Conservation (phyloP, 2,329 filamentous ascomycete genomes). For the Rhynchosporium agropyri region DNA sequence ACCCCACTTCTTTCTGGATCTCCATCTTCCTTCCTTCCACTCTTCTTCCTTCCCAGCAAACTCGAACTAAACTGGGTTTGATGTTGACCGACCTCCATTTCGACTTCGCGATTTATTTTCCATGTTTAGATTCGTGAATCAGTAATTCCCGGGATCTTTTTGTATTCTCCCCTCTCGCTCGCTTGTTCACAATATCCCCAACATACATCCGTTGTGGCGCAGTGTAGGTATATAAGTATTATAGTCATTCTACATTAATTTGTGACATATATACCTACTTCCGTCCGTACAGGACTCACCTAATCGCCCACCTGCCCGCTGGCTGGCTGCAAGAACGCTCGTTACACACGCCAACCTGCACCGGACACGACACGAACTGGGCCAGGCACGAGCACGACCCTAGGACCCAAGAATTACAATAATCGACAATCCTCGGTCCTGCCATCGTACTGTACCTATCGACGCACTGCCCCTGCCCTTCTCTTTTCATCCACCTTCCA, state of each 20-base stretch:
- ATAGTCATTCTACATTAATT: too few relatives aligned
- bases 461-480: slow-evolving; percentile 14
- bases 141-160: not conserved
- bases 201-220: not conserved
- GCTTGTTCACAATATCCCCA: not conserved
- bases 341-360: not conserved
- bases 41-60: not conserved
- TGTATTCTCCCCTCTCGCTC: not conserved
- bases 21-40: not conserved
- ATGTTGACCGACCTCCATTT: not conserved
- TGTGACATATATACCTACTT: too few relatives aligned
- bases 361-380: slow-evolving; percentile 7
- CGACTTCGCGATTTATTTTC: not conserved
- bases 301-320: too few relatives aligned
- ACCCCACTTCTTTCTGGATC: slow-evolving; percentile 3
- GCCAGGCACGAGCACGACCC: slow-evolving; percentile 14
- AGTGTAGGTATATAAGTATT: not conserved
- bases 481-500: slow-evolving; percentile 10
- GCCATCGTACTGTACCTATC: not conserved
- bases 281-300: too few relatives aligned
- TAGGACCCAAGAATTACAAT: not conserved
- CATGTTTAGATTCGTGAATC: not conserved
- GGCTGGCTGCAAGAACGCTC: not conserved
- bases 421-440: not conserved
- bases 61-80: not conserved